Base-by-base conservation (phyloP, 75 land plant genomes). In the Cupressus sempervirens region DNA sequence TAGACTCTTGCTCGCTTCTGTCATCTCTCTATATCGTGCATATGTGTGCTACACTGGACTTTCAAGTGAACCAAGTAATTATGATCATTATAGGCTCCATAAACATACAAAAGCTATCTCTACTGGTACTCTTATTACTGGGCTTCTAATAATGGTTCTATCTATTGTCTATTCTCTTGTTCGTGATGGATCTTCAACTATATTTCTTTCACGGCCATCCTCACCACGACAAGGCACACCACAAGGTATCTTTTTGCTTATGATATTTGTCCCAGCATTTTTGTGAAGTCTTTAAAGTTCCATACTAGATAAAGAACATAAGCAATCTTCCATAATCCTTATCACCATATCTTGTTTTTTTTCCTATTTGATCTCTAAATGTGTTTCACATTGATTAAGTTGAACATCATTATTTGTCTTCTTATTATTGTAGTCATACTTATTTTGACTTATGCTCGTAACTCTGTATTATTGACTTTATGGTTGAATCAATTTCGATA, bases 121-220 rank as follows among this genome's bases (percentile, higher is more conserved):
- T 15, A 93, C 96, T 26, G 93, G 98, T 45, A 94, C 94, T 68
- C 93, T 98, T 15, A 90, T 94, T 16, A 26, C 96, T 40, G 99
- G 99, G n/a, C 91, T 98, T 88, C 83, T 93, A 12, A 98, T 97
- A 40, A 98, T 98, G 76, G 92, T 98, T 75, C 94, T 98, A 12
- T 96, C 99, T 32, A 98, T 98, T 30, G 94, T 96, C 68, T 96
- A 96, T 76, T 98, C 98, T 84, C 97, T 97, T 87, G 97, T 98
- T 36, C 97, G 98, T 46, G 99, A 97, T 79, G 98, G 98, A n/a
- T 98, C 99, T 83, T 98, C 98, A 29, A 95, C 99, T 29, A 90
- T 97, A 54, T 83, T 98, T 76, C 91, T 98, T 29, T 96, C 99
- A 34, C 94, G 98, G 3, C 97, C 99, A 75, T 92, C 94, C 54